Base-by-base conservation (phyloP, 2,329 filamentous ascomycete species). In the Akanthomyces uredinophilus region DNA sequence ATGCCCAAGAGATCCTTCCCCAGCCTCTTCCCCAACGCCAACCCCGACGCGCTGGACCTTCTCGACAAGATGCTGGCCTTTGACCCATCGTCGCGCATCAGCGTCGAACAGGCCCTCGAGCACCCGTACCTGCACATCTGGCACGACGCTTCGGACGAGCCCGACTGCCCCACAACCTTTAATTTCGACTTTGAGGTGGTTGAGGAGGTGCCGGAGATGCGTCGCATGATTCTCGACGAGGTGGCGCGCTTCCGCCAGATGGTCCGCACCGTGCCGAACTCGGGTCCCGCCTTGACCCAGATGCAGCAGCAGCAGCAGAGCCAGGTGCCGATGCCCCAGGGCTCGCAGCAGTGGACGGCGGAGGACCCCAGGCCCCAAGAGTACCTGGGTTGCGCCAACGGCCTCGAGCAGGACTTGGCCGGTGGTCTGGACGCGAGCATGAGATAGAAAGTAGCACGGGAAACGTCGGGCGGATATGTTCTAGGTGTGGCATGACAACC, bases 181-280 rank as follows among this genome's bases (percentile, higher is more conserved):
- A 93, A 99, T 81, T 99, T 99, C 80, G 90, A 94, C 74, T 99
- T 99, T 72, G 95, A 99, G 75, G 88, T 96, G n/a, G 87, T 97
- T 44, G 94, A 99, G 59, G 95, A 98, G 50, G 92, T 99, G 22
- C 84, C 82, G 24, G 91, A 97, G 69, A 98, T 99, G 93, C 91
- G 95, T 73, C 88, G 88, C 77, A 96, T 97, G 91, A 99, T 99
- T 67, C 81, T 97, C 64, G 89, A 94, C n/a, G 95, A 99, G 77
- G 95, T 99, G 54, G 83, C 87, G 72, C 84, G 87, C 67, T 99
- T 99, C 86, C 87, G 95, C 65, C 82, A 85, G 71, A 69, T 75
- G 37, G 84, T 86, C 14, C 79, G 83, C 56, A 84, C 79, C 27
- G 80, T 77, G 0, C 80, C 82, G n/a, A 77, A 20, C 64, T 70